A percentile compares a stretch with the other conserved stretches of the same genome.
These are phyloP conservation scores for Saccharomycopsis hybrid DNA, from an alignment of 1,139 yeast species.

Conservation along the genomic window DNA sequence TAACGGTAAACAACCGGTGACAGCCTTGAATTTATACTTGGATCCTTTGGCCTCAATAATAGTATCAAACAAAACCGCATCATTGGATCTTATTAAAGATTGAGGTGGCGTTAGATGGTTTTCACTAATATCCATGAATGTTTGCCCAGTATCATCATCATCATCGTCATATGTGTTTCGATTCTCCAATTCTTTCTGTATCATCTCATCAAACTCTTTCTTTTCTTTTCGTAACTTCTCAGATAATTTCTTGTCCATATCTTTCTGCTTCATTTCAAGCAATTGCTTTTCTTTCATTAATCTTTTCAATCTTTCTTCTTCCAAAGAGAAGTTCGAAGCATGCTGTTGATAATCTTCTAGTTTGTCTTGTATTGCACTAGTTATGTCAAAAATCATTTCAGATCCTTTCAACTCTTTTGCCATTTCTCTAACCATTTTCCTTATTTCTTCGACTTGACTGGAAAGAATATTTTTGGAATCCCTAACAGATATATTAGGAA, in stretches of 20 bases:
- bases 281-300: slow-evolving; percentile 50
- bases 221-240: slow-evolving; percentile 10
- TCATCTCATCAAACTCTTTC: slow-evolving; percentile 29
- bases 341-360: slow-evolving; percentile 61
- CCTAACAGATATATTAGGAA: slow-evolving; percentile 60
- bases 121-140: background rate
- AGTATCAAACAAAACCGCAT: slow-evolving; percentile 67
- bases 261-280: slow-evolving; percentile 35
- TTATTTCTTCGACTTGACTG: slow-evolving; percentile 48
- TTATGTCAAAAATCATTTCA: slow-evolving; percentile 73
- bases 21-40: slow-evolving; percentile 61
- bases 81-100: slow-evolving; percentile 33
- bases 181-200: slow-evolving; percentile 33
- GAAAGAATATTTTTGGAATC: slow-evolving; percentile 58
- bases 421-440: slow-evolving; percentile 41
- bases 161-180: slow-evolving; percentile 23
- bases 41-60: slow-evolving; percentile 42
- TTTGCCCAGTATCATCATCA: background rate
- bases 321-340: slow-evolving; percentile 60
- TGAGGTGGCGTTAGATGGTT: slow-evolving; percentile 31
- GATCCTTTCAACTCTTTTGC: slow-evolving; percentile 60
- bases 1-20: slow-evolving; percentile 57
- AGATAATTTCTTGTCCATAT: slow-evolving; percentile 1
- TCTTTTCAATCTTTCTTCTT: slow-evolving; percentile 69
- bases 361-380: slow-evolving; percentile 63